Evolutionary conservation across 495 filamentous ascomycete genomes (phyloP), one percentile per base, ranked within the genome.

Genomic region (Sphaerosporella brunnea): DNA sequence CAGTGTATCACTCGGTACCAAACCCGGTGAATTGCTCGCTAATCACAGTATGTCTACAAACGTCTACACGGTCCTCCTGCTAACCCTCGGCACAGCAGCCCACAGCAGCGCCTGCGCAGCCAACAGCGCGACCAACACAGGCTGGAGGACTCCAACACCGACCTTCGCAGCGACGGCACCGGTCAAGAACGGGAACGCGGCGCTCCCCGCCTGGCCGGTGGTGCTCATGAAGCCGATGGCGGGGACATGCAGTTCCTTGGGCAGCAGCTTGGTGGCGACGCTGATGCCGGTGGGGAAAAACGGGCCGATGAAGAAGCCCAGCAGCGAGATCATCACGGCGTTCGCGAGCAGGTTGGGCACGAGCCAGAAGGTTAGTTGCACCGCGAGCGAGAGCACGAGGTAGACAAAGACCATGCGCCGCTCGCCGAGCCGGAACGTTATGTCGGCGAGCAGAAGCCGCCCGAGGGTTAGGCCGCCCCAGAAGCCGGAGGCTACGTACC

Each of bases 401-500:
- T 84, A 68, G 10, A 65, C 52, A 51, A 75, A 69, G 13, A 87
- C 79, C 56, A 78, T 75, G 1, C 54, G 42, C 53, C 75, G 79
- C 63, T 88, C 82, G 21, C 81, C 83, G 16, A 86, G 51, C 5
- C 64, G 66, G 47, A 74, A 69, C 0, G 80, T 78, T 0, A 74
- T 65, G 16, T 75, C 72, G 9, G 73, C 72, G 30, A 90, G 68
- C 2, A 74, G 49, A 59, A 87, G 78, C 1, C 84, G 70, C 0
- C 83, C 82, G 0, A 80, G 55, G 2, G 79, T 84, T 48, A 92
- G 80, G 36, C 82, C 82, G 7, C 62, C 80, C 84, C 84, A 87
- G 63, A 87, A 92, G 3, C 82, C 84, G 0, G 81, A 68, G 18
- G 80, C 85, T 2, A 88, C 82, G 58, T 85, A 87, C 13, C 84